Percentiles rank a stretch among this genome's conserved stretches.
Evolutionary conservation across 108 stramenopile species (phyloP).

Genomic region (Cyclostephanos invisitatus): DNA sequence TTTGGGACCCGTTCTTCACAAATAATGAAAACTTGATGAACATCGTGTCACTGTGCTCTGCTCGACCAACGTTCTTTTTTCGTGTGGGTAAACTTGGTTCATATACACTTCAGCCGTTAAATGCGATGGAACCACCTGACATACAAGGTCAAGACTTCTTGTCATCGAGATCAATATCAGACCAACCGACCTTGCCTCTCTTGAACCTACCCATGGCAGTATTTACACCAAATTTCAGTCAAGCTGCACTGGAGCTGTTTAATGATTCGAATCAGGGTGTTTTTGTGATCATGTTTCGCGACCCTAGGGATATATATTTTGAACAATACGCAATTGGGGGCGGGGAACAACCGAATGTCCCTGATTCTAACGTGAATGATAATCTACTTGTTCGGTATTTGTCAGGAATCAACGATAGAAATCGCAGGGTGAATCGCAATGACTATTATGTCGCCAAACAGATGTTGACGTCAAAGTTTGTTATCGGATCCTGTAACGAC

Average conservation of each 20-base stretch:
- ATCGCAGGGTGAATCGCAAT: constrained; percentile 1
- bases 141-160: constrained; percentile 1
- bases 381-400: constrained; percentile 17
- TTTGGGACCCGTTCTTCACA: constrained; percentile 17
- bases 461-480: constrained; percentile 15
- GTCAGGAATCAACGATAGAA: background rate
- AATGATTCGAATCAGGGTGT: constrained; percentile 3
- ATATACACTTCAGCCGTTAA: constrained; percentile 6
- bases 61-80: background rate
- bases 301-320: constrained; percentile 17
- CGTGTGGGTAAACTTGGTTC: constrained; percentile 7
- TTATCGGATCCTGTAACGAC: constrained; percentile 14
- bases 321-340: background rate
- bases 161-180: background rate
- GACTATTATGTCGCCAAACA: constrained; percentile 20
- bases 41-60: constrained; percentile 12
- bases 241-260: constrained; percentile 8
- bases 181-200: background rate
- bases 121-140: background rate
- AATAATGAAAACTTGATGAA: constrained; percentile 5
- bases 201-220: constrained; percentile 7
- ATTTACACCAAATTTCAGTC: constrained; percentile 14
- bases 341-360: background rate
- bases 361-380: background rate
- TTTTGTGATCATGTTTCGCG: constrained; percentile 8